phyloP scores from a whole-genome alignment of 371 early-diverging fungal species.

The Mortierella sp. region DNA sequence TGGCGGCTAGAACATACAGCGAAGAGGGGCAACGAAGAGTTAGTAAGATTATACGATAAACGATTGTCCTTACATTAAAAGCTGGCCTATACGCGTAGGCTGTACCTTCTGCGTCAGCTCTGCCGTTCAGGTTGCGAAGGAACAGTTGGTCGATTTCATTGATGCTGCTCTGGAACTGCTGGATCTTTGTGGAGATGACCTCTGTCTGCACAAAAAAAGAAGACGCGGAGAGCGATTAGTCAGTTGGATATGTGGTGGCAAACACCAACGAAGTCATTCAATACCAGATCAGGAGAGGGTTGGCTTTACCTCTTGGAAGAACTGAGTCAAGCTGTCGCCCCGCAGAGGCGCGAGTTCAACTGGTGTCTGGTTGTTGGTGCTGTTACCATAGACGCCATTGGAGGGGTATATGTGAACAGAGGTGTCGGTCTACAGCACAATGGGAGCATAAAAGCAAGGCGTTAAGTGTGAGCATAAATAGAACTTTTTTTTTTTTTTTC shows the following conservation, averaged over 20 bases:
- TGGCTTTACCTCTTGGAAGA: conserved; percentile 47
- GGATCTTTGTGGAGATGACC: conserved; percentile 50
- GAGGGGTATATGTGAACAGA: conserved; percentile 16
- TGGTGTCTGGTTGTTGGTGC: conserved; percentile 11
- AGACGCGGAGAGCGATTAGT: background rate
- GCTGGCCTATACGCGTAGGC: background rate
- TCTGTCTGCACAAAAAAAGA: conserved; percentile 33
- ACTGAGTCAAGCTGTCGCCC: conserved; percentile 39
- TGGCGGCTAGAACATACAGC: conserved; percentile 14
- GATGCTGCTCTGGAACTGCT: conserved; percentile 42
- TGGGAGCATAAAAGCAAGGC: background rate
- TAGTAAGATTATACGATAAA: background rate
- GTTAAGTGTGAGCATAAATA: background rate
- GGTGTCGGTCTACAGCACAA: conserved; percentile 15
- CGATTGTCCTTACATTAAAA: background rate
- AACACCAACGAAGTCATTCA: no score
- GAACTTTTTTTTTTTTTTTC: background rate
- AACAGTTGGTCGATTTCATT: conserved; percentile 47
- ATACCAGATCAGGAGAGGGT: background rate
- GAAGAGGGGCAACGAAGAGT: background rate
- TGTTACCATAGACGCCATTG: conserved; percentile 14
- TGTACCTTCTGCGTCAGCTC: conserved; percentile 22
- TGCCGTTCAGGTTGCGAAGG: conserved; percentile 24
- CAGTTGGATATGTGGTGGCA: background rate
- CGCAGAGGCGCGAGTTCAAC: conserved; percentile 50